Evolutionary conservation across 1,284 basidiomycete genomes (phyloP).

Genomic region (Cutaneotrichosporon curvatum): DNA sequence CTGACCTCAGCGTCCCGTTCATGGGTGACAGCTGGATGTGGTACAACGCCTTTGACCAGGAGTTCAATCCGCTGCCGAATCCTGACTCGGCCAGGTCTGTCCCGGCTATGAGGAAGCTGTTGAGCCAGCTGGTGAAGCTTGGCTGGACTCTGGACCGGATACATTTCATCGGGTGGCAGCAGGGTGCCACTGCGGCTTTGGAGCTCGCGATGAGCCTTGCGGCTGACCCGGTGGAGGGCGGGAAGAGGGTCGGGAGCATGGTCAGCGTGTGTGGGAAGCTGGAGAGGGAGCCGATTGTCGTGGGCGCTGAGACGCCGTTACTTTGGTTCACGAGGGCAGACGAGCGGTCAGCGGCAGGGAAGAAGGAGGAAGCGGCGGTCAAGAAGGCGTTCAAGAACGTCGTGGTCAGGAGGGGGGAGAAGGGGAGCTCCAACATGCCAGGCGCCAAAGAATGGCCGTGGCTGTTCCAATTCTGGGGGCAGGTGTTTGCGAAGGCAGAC

Average conservation of each 20-base stretch:
- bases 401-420: conserved; percentile 46
- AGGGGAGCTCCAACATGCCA: conserved; percentile 60
- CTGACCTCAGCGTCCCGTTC: conserved; percentile 60
- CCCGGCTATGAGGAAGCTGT: conserved; percentile 48
- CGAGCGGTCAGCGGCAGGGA: conserved; percentile 45
- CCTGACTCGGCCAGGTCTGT: conserved; percentile 60
- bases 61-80: conserved; percentile 67
- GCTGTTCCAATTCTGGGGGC: conserved; percentile 81
- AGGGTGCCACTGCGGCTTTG: conserved; percentile 72
- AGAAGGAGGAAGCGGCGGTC: conserved; percentile 48
- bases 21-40: conserved; percentile 76
- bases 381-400: conserved; percentile 56
- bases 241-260: conserved; percentile 5
- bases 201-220: conserved; percentile 54
- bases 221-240: neutral
- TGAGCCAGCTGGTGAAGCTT: conserved; percentile 53
- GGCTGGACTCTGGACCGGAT: conserved; percentile 62
- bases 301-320: conserved; percentile 56
- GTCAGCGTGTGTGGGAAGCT: conserved; percentile 64
- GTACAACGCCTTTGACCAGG: conserved; percentile 73
- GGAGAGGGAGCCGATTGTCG: conserved; percentile 63
- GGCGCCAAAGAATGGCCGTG: conserved; percentile 70
- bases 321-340: conserved; percentile 56
- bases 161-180: conserved; percentile 82
- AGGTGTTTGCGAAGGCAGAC: conserved; percentile 54